Conservation (phyloP, 305 asterid genomes). For the Euphrasia arctica region DNA sequence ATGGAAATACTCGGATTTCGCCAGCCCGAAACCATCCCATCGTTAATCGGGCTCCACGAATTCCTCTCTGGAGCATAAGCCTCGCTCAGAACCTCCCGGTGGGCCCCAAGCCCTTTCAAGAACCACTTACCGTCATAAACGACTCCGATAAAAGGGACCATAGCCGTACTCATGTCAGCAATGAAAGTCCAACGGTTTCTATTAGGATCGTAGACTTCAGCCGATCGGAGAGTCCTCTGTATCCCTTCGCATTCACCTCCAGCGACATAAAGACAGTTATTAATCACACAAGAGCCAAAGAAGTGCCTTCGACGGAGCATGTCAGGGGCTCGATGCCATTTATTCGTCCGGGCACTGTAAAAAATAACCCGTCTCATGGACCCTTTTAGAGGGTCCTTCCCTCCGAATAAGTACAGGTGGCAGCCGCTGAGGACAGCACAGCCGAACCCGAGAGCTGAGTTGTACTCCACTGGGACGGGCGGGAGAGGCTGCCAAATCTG, state of each 20-base stretch:
- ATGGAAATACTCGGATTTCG: constrained; percentile 91
- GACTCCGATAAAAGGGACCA: constrained; percentile 97
- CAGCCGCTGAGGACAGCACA: constrained; percentile 97
- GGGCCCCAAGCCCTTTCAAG: constrained; percentile 88
- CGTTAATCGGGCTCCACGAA: constrained; percentile 60
- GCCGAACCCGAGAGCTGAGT: constrained; percentile 89
- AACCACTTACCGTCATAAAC: constrained; percentile 88
- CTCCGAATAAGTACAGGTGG: constrained; percentile 90
- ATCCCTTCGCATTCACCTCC: constrained; percentile 99
- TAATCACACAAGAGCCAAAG: constrained; percentile 92
- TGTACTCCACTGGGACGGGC: constrained; percentile 84
- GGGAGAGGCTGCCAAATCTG: constrained; percentile 98
- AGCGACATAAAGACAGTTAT: constrained; percentile 90
- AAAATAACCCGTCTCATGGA: constrained; percentile 92
- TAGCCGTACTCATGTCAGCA: constrained; percentile 92
- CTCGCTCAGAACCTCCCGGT: constrained; percentile 86
- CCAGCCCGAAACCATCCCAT: constrained; percentile 95
- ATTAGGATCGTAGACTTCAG: constrained; percentile 93
- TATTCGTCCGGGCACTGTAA: constrained; percentile 90
- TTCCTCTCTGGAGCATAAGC: constrained; percentile 70
- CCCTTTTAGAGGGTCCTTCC: constrained; percentile 83
- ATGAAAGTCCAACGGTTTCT: constrained; percentile 83
- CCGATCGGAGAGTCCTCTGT: constrained; percentile 84
- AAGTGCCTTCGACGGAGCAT: constrained; percentile 94
- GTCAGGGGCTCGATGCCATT: constrained; percentile 96